Base-by-base conservation (phyloP, 139 green algal species). In the Coelastrella sp. region DNA sequence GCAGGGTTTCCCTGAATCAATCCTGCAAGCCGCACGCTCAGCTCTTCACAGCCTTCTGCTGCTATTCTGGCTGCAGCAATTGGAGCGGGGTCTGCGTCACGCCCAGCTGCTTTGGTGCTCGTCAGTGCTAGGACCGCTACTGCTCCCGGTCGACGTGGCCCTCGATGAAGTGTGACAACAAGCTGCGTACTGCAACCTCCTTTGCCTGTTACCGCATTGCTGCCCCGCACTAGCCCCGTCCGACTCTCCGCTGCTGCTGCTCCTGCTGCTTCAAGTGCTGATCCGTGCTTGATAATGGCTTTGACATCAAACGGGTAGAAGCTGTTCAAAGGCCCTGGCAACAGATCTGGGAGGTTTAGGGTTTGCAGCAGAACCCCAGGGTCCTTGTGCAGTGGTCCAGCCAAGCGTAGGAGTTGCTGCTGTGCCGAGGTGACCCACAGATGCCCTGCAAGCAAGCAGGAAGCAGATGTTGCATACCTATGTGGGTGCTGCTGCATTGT, bases 341-440 rank as follows among this genome's bases (percentile, higher is more conserved):
- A 59, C 80, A 86, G n/a, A 16, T 86, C 47, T 60, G 23, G 59
- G 4, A 86, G 80, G 8, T 74, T 54, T 22, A 86, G 80, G 47
- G n/a, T 58, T 22, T 86, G 80, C 14, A 86, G 80, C 20, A 86
- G 80, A 22, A 20, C 17, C 57, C 80, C 80, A n/a, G n/a, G 58
- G 19, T 22, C 14, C 19, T 3, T 7, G 5, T 68, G 17, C 4
- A 14, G 20, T n/a, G 80, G 80, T 0, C 80, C 80, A 22, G 80
- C 80, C 47, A 86, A n/a, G 8, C 80, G 80, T 59, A 86, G 80
- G 59, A 86, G 80, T 59, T 73, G 59, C 8, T 60, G 20, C 4
- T 86, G 57, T 22, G 66, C 19, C 11, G 80, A 86, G 20, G 80
- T 74, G 20, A 74, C 59, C 80, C 80, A 86, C 59, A 86, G 8